Percentiles rank a stretch among this genome's conserved stretches.
phyloP scores from a whole-genome alignment of 306 rosid species.

The Casuarina equisetifolia region DNA sequence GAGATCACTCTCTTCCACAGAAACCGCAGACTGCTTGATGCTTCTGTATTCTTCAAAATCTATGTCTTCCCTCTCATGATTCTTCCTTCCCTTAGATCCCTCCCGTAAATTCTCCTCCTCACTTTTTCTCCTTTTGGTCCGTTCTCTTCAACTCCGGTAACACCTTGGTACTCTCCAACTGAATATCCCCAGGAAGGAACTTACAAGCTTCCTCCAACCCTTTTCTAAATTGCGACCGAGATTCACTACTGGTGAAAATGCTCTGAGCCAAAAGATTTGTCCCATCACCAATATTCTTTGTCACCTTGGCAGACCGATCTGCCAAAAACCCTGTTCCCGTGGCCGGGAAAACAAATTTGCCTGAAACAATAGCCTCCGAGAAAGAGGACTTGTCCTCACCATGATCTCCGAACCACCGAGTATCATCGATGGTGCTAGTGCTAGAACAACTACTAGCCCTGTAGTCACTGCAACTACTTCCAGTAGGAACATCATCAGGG shows the following conservation, averaged over 20 bases:
- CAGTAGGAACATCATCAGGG: too few species aligned
- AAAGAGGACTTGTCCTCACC: too few species aligned
- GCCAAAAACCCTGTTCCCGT: too few species aligned
- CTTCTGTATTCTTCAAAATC: conserved; percentile 34
- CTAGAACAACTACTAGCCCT: too few species aligned
- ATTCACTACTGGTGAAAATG: neutral
- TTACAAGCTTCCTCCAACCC: conserved; percentile 1
- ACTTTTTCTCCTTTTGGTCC: neutral
- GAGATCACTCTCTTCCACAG: conserved; percentile 28
- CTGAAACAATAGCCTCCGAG: too few species aligned
- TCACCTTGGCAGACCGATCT: too few species aligned
- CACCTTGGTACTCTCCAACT: neutral
- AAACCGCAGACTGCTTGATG: conserved; percentile 44
- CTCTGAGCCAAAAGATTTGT: neutral
- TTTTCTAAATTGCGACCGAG: neutral
- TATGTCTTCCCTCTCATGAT: conserved; percentile 34
- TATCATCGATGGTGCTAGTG: too few species aligned
- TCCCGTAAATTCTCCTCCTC: neutral
- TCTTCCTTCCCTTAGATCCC: conserved; percentile 30
- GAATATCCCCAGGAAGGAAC: conserved; percentile 3
- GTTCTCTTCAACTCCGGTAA: neutral
- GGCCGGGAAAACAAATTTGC: too few species aligned
- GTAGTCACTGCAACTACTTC: too few species aligned
- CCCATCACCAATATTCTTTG: neutral
- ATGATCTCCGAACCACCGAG: too few species aligned